Conservation (phyloP, 371 early-diverging fungal genomes). For the Mucor velutinosus region DNA sequence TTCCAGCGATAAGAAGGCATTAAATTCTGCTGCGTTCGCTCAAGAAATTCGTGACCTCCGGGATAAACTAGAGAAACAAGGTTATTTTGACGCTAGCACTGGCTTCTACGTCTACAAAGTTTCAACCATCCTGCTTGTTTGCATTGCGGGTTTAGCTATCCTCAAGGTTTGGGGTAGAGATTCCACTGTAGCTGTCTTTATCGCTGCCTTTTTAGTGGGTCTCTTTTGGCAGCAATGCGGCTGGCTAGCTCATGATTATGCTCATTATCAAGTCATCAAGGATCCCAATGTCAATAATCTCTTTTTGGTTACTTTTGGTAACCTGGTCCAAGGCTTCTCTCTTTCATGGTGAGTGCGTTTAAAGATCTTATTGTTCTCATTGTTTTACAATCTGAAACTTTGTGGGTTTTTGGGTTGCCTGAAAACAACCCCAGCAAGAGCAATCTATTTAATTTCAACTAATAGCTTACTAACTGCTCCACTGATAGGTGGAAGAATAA, state of each 20-base stretch:
- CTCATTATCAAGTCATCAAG: constrained; percentile 83
- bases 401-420: not conserved
- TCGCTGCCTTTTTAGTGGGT: constrained; percentile 66
- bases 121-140: constrained; percentile 58
- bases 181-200: constrained; percentile 56
- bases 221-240: constrained; percentile 89
- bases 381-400: not conserved
- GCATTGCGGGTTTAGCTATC: constrained; percentile 53
- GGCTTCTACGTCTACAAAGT: constrained; percentile 71
- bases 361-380: not conserved
- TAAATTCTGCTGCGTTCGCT: constrained; percentile 43
- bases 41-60: constrained; percentile 70
- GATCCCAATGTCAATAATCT: constrained; percentile 68
- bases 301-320: constrained; percentile 76
- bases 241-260: constrained; percentile 88
- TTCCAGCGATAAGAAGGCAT: not conserved
- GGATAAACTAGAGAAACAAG: constrained; percentile 55
- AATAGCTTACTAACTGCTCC: constrained; percentile 11
- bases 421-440: not conserved
- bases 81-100: constrained; percentile 70
- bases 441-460: not conserved
- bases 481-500: constrained; percentile 81
- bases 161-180: constrained; percentile 56
- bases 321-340: constrained; percentile 79
- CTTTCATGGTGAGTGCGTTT: constrained; percentile 56